Evolutionary conservation across 441 rosid species (phyloP), one percentile per base, ranked within the genome.

Genomic region (Gossypium davidsonii): DNA sequence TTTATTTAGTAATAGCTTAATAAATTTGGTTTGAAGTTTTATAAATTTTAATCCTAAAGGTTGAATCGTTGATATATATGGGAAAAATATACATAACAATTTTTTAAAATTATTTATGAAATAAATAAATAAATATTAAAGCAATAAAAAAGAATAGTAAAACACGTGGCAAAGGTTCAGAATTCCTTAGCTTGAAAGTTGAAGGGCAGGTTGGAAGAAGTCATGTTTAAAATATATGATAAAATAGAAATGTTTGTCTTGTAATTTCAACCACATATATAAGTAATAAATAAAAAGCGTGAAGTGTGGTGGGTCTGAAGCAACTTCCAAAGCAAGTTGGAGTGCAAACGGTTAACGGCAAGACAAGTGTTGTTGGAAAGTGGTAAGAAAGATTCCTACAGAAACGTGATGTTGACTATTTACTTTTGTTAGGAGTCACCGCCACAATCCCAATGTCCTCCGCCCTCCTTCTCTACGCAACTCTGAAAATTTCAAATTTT

Each of bases 111-210:
- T 1, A 34, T 34, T 6, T 34, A 0, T 37, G 9, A 37, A 37
- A 37, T 37, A 37, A 37, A 46, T 2, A 46, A 46, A 46, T 14
- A 46, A 37, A 62, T 17, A 62, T 6, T 18, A 8, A 34, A 17
- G 0, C 1, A 63, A 63, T 4, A 17, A 6, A 20, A 12, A 42
- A 44, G 1, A 21, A 44, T 20, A 44, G 17, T 42, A 17, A 20
- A 6, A 6, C 21, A 37, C 18, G 0, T 46, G 56, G 39, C 37
- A 66, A 46, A 12, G n/a, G 26, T 3, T 53, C 10, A 34, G 56
- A 15, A 44, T 14, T 66, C 7, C 70, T 66, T 66, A 23, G 70
- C 7, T 46, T 66, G 14, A n/a, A 66, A 66, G 70, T 20, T 18
- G 15, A 48, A 48, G 5, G n/a, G 26, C n/a, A 63, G 28, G 67